Evolutionary conservation across 164 flowering plant species (phyloP), one percentile per base, ranked within the genome.

Genomic region (Nelumbo lutea): DNA sequence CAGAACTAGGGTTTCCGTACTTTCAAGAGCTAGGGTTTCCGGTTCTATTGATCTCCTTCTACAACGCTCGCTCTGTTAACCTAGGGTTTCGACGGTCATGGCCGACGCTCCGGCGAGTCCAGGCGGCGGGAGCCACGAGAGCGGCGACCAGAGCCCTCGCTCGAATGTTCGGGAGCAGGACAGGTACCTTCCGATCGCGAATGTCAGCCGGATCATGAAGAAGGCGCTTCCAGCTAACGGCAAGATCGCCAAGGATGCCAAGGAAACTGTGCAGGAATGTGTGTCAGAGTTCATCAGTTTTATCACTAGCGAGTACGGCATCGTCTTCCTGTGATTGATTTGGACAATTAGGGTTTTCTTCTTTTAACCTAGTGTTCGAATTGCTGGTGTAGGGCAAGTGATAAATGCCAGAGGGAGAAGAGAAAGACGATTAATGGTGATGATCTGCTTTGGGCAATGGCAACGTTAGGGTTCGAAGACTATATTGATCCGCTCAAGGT

Each of bases 401-500:
- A 86, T 71, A 89, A 89, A 76, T 89, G 95, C 68, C 90, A 86
- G 81, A 83, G 77, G 64, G 91, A 89, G 80, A 87, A 89, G 80
- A 75, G 95, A 58, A 89, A 87, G 88, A 89, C 91, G 3, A 83
- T 87, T 11, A 87, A 86, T 80, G 95, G 95, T 0, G 91, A 87
- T 71, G 95, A 87, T 83, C 78, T 89, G 77, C 70, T 89, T 15
- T 87, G 90, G 91, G 90, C 95, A 10, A 87, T 89, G 95, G 82
- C 88, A 1, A 87, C 95, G 1, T 60, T 87, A 59, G 95, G 91
- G 46, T 89, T 89, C 76, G 90, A 87, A 62, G 88, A 87, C 27
- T 89, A 87, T 58, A 83, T 89, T 43, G 95, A 89, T 38, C 89
- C 87, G 6, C 85, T 87, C 15, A 86, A 79, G 83, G 70, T 73